phyloP scores from a whole-genome alignment of 345 rosid genomes.

The Theobroma cacao region DNA sequence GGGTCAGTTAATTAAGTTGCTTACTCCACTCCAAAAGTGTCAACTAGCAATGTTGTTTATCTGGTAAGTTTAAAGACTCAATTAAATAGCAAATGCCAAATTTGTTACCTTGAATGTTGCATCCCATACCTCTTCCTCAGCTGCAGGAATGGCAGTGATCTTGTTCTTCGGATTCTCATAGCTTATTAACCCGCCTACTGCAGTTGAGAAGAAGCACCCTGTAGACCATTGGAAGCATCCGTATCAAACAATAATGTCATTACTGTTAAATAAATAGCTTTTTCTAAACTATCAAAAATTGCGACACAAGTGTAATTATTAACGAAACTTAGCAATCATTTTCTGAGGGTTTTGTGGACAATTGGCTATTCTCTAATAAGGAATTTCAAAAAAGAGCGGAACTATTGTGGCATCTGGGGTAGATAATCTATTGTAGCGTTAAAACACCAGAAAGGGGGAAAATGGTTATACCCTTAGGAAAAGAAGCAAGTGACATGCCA shows the following conservation, averaged over 20 bases:
- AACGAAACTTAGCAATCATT: neutral
- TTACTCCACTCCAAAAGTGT: neutral
- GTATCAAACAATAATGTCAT: neutral
- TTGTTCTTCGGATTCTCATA: constrained; percentile 88
- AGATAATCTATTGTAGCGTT: neutral
- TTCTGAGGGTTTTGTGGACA: neutral
- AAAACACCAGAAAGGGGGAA: neutral
- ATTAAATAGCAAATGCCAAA: neutral
- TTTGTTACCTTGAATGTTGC: constrained; percentile 80
- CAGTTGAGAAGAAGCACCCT: constrained; percentile 90
- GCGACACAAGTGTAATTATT: neutral
- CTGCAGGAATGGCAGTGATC: constrained; percentile 85
- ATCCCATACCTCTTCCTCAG: constrained; percentile 93
- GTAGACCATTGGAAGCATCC: constrained; percentile 8
- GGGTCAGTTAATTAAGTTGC: neutral
- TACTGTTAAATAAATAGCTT: neutral
- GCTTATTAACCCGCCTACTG: constrained; percentile 74
- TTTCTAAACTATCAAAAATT: neutral
- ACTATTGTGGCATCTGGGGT: neutral
- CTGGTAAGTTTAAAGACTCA: neutral
- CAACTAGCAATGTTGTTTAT: neutral
- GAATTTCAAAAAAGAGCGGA: neutral
- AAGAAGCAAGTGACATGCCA: constrained; percentile 96
- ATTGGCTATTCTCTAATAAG: neutral
- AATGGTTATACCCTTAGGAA: constrained; percentile 74